These are phyloP conservation scores for Paecilomyces sp. DNA, from an alignment of 2,329 filamentous ascomycete species.

Conservation along the genomic window DNA sequence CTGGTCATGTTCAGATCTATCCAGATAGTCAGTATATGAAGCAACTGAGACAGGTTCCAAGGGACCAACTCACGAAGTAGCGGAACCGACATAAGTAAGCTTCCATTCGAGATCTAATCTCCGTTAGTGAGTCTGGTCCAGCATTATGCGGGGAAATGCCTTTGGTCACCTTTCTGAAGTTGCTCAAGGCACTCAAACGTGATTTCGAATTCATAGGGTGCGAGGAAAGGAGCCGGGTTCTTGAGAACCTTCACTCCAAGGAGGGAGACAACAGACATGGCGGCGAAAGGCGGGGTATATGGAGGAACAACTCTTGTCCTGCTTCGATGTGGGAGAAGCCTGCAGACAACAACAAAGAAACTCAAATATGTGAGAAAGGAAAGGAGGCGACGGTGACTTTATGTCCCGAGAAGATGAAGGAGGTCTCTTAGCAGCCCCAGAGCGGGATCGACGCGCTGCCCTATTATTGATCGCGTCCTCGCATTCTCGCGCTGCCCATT, in stretches of 20 bases:
- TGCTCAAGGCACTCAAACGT: constrained; percentile 96
- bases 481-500: constrained; percentile 24
- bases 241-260: constrained; percentile 93
- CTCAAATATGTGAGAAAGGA: constrained; percentile 2
- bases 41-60: constrained; percentile 7
- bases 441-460: constrained; percentile 3
- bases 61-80: constrained; percentile 69
- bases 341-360: neutral
- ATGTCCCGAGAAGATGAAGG: neutral
- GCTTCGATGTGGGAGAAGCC: neutral
- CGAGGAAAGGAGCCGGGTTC: constrained; percentile 90
- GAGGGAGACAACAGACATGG: constrained; percentile 93
- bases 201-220: constrained; percentile 95
- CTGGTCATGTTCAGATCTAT: constrained; percentile 90
- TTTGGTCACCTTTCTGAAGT: constrained; percentile 70
- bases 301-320: neutral
- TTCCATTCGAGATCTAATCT: constrained; percentile 92
- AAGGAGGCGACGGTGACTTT: neutral
- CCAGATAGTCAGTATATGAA: constrained; percentile 15
- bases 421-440: neutral
- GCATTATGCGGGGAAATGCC: neutral
- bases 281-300: constrained; percentile 22
- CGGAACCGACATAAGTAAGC: constrained; percentile 95
- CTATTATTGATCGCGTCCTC: constrained; percentile 14
- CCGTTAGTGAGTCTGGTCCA: constrained; percentile 12